Percentiles rank a stretch among this genome's conserved stretches.
phyloP scores from a whole-genome alignment of 768 basidiomycete genomes.

The Mycena rebaudengoi region DNA sequence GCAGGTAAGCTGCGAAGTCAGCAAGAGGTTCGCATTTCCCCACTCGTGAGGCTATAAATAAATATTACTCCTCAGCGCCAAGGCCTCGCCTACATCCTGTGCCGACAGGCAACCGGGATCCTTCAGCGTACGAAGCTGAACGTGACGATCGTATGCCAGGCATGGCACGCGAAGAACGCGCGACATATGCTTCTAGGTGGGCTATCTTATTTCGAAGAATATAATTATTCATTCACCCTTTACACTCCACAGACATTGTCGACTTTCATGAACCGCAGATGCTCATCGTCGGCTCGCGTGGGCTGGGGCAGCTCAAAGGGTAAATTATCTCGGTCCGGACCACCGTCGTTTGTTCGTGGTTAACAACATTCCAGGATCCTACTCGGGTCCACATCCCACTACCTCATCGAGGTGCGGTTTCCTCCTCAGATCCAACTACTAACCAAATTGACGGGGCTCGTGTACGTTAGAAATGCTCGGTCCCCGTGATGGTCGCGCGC shows the following conservation, averaged over 20 bases:
- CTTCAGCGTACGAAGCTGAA: constrained; percentile 91
- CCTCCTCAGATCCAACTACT: not conserved
- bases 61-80: constrained; percentile 68
- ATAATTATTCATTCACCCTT: not conserved
- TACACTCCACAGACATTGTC: constrained; percentile 75
- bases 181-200: constrained; percentile 87
- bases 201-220: constrained; percentile 5
- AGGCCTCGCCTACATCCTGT: constrained; percentile 86
- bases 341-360: not conserved
- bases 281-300: constrained; percentile 96
- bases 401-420: constrained; percentile 77
- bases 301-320: constrained; percentile 89
- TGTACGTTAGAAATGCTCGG: constrained; percentile 90
- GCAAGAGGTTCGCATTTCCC: constrained; percentile 73
- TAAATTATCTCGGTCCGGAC: constrained; percentile 42
- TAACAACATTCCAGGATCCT: constrained; percentile 67
- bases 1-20: constrained; percentile 85
- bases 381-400: constrained; percentile 94
- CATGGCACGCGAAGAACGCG: constrained; percentile 96
- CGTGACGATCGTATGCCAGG: constrained; percentile 90
- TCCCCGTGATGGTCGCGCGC: constrained; percentile 96
- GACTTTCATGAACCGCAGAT: constrained; percentile 89
- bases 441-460: not conserved
- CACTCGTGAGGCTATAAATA: constrained; percentile 10
- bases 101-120: constrained; percentile 87